Percentiles rank a stretch among this genome's conserved stretches.
phyloP scores from a whole-genome alignment of 768 basidiomycete species.

The Polyporus arcularius region DNA sequence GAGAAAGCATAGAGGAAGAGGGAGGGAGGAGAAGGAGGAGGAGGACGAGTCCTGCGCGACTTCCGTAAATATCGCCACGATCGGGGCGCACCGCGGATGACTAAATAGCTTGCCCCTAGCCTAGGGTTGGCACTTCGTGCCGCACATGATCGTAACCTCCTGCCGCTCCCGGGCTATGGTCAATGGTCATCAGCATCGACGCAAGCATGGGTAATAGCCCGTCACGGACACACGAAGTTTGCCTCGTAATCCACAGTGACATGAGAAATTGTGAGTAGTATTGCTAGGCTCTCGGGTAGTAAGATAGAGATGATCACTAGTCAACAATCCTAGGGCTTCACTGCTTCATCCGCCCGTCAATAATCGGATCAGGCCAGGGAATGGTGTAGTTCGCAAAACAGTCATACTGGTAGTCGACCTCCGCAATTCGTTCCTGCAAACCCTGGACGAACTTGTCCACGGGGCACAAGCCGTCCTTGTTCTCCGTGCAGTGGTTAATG shows the following conservation, averaged over 20 bases:
- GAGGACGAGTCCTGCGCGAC: slow-evolving; percentile 7
- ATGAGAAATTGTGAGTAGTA: background rate
- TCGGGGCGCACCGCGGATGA: slow-evolving; percentile 14
- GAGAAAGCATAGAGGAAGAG: slow-evolving; percentile 56
- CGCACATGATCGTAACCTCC: slow-evolving; percentile 12
- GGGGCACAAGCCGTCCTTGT: slow-evolving; percentile 45
- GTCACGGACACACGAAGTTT: too few relatives aligned
- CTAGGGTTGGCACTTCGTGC: slow-evolving; percentile 15
- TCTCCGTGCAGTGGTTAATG: slow-evolving; percentile 40
- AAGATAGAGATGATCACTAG: too few relatives aligned
- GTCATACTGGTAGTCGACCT: slow-evolving; percentile 43
- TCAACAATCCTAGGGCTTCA: background rate
- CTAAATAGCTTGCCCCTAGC: slow-evolving; percentile 22
- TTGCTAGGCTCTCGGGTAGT: background rate
- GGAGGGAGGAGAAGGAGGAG: slow-evolving; percentile 8
- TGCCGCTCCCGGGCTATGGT: background rate
- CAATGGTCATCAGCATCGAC: too few relatives aligned
- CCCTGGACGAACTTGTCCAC: slow-evolving; percentile 41
- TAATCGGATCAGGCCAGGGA: slow-evolving; percentile 17
- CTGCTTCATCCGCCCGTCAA: slow-evolving; percentile 15
- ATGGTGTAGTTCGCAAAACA: slow-evolving; percentile 48
- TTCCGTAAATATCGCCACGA: slow-evolving; percentile 3
- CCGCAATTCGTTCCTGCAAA: slow-evolving; percentile 38
- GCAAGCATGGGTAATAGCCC: too few relatives aligned
- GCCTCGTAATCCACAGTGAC: too few relatives aligned